phyloP scores from a whole-genome alignment of 2,329 filamentous ascomycete species.

The Diaporthe caulivora region DNA sequence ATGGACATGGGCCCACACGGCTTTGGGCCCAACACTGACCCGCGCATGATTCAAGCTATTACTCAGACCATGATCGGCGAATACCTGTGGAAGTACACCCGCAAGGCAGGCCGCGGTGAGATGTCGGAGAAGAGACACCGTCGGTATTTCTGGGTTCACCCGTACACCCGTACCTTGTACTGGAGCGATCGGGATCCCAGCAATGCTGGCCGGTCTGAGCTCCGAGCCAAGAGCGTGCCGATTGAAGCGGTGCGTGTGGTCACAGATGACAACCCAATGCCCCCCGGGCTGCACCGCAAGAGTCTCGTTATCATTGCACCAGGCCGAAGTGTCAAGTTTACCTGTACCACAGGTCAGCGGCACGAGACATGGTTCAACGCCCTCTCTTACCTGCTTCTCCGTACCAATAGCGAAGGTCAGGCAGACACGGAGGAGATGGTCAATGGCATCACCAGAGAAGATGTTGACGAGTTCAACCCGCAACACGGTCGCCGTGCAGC shows the following conservation, averaged over 20 bases:
- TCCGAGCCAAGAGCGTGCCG: slow-evolving; percentile 87
- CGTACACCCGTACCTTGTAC: slow-evolving; percentile 95
- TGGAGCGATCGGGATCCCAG: slow-evolving; percentile 95
- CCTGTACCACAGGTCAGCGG: slow-evolving; percentile 90
- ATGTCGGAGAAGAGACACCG: slow-evolving; percentile 91
- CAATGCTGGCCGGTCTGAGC: slow-evolving; percentile 79
- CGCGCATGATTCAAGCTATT: slow-evolving; percentile 98
- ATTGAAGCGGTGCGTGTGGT: slow-evolving; percentile 95
- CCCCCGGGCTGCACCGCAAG: slow-evolving; percentile 93
- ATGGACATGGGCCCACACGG: slow-evolving; percentile 67
- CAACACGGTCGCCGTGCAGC: slow-evolving; percentile 57
- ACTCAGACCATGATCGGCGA: slow-evolving; percentile 99
- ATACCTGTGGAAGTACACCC: slow-evolving; percentile 98
- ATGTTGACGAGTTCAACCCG: slow-evolving; percentile 87
- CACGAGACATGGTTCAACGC: slow-evolving; percentile 99
- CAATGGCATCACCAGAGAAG: slow-evolving; percentile 69
- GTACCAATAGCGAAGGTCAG: slow-evolving; percentile 75
- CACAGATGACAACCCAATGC: slow-evolving; percentile 93
- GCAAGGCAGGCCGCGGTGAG: slow-evolving; percentile 89
- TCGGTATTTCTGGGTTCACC: slow-evolving; percentile 99
- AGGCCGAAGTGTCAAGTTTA: slow-evolving; percentile 91
- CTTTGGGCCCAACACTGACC: slow-evolving; percentile 83
- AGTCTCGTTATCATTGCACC: slow-evolving; percentile 92
- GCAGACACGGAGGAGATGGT: slow-evolving; percentile 71
- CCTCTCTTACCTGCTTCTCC: slow-evolving; percentile 89